Conservation (phyloP, 441 rosid species). For the Iberis amara region DNA sequence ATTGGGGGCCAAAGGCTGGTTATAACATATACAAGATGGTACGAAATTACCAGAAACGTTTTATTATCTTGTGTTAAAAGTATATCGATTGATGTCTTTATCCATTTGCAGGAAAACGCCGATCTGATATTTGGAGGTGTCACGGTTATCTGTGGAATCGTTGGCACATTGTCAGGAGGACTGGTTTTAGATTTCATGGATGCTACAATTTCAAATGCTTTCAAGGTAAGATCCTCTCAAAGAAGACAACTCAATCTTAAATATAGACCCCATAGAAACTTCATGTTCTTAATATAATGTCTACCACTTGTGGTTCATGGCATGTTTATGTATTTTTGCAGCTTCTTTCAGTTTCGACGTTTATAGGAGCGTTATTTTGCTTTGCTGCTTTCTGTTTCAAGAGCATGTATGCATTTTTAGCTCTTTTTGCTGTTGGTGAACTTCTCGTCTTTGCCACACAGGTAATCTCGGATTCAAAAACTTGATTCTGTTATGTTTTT, state of each 20-base stretch:
- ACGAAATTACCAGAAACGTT: constrained; percentile 1
- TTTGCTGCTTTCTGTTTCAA: constrained; percentile 77
- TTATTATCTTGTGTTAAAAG: constrained; percentile 3
- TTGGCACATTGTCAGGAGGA: constrained; percentile 88
- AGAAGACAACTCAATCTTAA: constrained; percentile 2
- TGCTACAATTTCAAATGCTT: constrained; percentile 82
- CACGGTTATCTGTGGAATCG: constrained; percentile 72
- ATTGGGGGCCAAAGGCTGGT: constrained; percentile 98
- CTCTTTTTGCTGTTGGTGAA: constrained; percentile 77
- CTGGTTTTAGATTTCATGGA: constrained; percentile 54
- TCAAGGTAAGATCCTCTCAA: constrained; percentile 51
- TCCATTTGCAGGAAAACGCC: constrained; percentile 54
- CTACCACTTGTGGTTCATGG: no score
- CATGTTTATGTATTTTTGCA: constrained; percentile 33
- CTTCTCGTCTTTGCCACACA: constrained; percentile 84
- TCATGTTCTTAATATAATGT: no score
- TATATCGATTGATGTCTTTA: constrained; percentile 23
- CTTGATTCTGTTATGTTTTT: constrained; percentile 6
- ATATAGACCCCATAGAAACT: not conserved
- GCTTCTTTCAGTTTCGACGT: constrained; percentile 72
- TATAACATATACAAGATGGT: constrained; percentile 60
- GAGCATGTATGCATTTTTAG: constrained; percentile 83
- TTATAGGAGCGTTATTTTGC: constrained; percentile 74
- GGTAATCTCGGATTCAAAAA: constrained; percentile 35
- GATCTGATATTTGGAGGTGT: constrained; percentile 90